phyloP scores from a whole-genome alignment of 2,329 filamentous ascomycete genomes.

The Penicillium sp. region DNA sequence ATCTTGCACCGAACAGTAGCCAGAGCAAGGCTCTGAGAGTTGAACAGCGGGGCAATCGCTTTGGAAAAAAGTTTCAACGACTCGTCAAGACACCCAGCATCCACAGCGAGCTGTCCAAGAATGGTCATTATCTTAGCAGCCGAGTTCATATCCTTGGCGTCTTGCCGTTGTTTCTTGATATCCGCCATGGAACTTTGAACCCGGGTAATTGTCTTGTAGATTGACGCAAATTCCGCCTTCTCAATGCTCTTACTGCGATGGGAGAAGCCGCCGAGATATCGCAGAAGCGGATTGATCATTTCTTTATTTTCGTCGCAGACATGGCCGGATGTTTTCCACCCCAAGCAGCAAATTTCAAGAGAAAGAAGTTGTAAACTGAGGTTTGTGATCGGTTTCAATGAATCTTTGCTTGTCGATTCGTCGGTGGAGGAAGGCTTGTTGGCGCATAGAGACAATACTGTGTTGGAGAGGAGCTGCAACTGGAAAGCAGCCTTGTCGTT shows the following conservation, averaged over 20 bases:
- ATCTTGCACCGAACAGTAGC: slow-evolving; percentile 49
- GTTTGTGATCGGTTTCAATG: slow-evolving; percentile 38
- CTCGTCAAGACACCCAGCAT: slow-evolving; percentile 48
- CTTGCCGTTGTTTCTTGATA: slow-evolving; percentile 35
- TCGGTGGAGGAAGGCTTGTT: slow-evolving; percentile 24
- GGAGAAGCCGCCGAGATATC: slow-evolving; percentile 47
- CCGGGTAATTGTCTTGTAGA: slow-evolving; percentile 46
- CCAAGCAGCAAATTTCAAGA: slow-evolving; percentile 49
- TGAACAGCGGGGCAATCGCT: slow-evolving; percentile 39
- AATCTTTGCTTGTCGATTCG: slow-evolving; percentile 27
- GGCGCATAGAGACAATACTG: slow-evolving; percentile 44
- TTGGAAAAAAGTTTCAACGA: slow-evolving; percentile 46
- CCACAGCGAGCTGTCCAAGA: slow-evolving; percentile 49
- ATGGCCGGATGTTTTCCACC: slow-evolving; percentile 52
- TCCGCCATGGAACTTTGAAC: slow-evolving; percentile 41
- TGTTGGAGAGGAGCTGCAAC: slow-evolving; percentile 52
- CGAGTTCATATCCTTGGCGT: slow-evolving; percentile 33
- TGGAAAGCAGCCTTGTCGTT: slow-evolving; percentile 52
- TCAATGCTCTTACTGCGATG: slow-evolving; percentile 43
- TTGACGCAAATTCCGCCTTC: slow-evolving; percentile 45
- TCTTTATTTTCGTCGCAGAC: slow-evolving; percentile 50
- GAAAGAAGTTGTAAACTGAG: slow-evolving; percentile 51
- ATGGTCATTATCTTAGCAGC: slow-evolving; percentile 43
- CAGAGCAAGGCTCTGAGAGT: slow-evolving; percentile 41
- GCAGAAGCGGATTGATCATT: slow-evolving; percentile 51